Conservation (phyloP, 2,329 filamentous ascomycete genomes). For the Fusarium cicatricum region DNA sequence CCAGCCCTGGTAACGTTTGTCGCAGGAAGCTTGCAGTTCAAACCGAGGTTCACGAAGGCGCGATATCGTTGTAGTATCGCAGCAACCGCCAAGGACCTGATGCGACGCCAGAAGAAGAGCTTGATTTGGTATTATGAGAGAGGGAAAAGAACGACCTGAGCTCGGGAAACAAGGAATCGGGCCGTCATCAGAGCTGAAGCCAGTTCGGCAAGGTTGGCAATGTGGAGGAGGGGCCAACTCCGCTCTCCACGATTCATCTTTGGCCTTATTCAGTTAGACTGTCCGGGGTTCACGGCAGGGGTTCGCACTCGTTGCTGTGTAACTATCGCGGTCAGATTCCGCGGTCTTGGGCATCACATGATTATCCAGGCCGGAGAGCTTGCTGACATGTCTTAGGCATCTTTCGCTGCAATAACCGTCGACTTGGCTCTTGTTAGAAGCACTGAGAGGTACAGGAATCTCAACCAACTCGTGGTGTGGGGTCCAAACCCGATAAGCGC, state of each 20-base stretch:
- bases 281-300: conserved; percentile 26
- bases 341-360: neutral
- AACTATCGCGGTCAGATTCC: conserved; percentile 18
- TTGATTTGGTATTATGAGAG: neutral
- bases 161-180: conserved; percentile 8
- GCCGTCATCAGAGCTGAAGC: conserved; percentile 12
- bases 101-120: neutral
- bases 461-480: neutral
- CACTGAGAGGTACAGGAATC: neutral
- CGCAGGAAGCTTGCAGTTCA: neutral
- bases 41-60: too few species aligned
- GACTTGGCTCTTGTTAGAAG: neutral
- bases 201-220: too few species aligned
- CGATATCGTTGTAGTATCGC: too few species aligned
- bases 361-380: too few species aligned
- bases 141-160: neutral
- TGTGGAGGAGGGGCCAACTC: conserved; percentile 23
- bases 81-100: too few species aligned
- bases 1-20: neutral
- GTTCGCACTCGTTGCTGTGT: conserved; percentile 3
- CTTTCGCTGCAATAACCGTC: too few species aligned
- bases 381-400: neutral
- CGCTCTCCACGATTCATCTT: conserved; percentile 35
- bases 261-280: conserved; percentile 27
- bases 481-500: neutral